A percentile compares a stretch with the other conserved stretches of the same genome.
Conservation (phyloP, 148 eudicot species). For the Amaranthus hypochondriacus region DNA sequence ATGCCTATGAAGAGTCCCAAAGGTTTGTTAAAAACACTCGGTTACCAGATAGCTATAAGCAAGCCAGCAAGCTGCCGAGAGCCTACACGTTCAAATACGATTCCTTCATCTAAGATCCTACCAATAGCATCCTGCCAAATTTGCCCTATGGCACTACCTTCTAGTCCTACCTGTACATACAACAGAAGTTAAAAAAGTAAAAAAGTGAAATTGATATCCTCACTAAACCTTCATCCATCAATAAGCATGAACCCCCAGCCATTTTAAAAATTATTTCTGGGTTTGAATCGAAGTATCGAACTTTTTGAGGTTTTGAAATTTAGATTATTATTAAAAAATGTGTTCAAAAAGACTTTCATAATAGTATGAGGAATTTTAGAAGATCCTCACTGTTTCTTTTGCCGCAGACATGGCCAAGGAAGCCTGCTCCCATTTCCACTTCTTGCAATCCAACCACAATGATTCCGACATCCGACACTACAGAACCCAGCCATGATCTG, state of each 20-base stretch:
- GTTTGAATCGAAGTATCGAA: too few relatives aligned
- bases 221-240: too few relatives aligned
- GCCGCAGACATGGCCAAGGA: conserved; percentile 99
- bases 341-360: background rate
- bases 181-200: conserved; percentile 18
- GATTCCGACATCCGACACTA: conserved; percentile 75
- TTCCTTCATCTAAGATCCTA: conserved; percentile 81
- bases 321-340: background rate
- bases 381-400: conserved; percentile 81
- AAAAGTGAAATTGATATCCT: background rate
- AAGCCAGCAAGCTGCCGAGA: conserved; percentile 89
- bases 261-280: too few relatives aligned
- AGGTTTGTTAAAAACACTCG: background rate
- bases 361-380: background rate
- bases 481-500: conserved; percentile 67
- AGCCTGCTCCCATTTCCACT: conserved; percentile 99
- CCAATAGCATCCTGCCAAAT: conserved; percentile 97
- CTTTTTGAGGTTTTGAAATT: too few relatives aligned
- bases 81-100: conserved; percentile 90
- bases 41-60: conserved; percentile 92
- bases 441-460: conserved; percentile 96
- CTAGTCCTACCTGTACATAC: conserved; percentile 83
- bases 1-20: too few relatives aligned
- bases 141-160: conserved; percentile 95
- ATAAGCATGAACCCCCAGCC: too few relatives aligned